Percentiles rank a stretch among this genome's conserved stretches.
Evolutionary conservation across 257 asterid species (phyloP).

Genomic region (Voacanga thouarsii): DNA sequence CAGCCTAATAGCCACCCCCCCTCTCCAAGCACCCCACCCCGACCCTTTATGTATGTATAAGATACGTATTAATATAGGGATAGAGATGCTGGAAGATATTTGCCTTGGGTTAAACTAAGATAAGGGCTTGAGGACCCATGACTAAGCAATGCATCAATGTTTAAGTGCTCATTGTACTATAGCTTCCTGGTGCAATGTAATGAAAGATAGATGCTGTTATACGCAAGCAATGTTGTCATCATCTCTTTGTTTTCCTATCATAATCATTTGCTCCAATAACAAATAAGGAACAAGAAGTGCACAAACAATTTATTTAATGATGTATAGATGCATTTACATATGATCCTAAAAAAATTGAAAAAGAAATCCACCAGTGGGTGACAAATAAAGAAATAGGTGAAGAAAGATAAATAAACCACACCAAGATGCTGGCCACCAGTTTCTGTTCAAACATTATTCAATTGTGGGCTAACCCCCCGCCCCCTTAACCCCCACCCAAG

Average conservation of each 20-base stretch:
- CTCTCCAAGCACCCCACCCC: too few relatives aligned
- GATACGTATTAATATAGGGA: neutral
- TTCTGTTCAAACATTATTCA: neutral
- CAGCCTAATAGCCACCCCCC: neutral
- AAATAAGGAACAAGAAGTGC: neutral
- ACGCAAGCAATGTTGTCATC: constrained; percentile 44
- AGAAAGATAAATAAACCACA: neutral
- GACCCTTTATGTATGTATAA: too few relatives aligned
- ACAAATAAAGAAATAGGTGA: neutral
- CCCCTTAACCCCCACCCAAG: neutral
- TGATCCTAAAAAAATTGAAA: neutral
- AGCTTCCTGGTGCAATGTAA: constrained; percentile 10
- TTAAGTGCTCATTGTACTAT: constrained; percentile 10
- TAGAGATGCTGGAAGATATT: constrained; percentile 5
- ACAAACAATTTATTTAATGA: neutral
- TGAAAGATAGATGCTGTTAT: constrained; percentile 23
- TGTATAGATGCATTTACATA: neutral
- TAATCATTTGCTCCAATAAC: constrained; percentile 12
- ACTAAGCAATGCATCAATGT: neutral
- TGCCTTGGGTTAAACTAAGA: constrained; percentile 10
- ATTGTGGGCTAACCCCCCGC: neutral
- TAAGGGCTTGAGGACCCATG: constrained; percentile 8
- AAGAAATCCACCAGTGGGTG: neutral
- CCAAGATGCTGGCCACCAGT: neutral
- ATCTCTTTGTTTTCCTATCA: constrained; percentile 7